Percentiles rank a stretch among this genome's conserved stretches.
phyloP scores from a whole-genome alignment of 768 basidiomycete species.

The Termitomyces bulborhizus region DNA sequence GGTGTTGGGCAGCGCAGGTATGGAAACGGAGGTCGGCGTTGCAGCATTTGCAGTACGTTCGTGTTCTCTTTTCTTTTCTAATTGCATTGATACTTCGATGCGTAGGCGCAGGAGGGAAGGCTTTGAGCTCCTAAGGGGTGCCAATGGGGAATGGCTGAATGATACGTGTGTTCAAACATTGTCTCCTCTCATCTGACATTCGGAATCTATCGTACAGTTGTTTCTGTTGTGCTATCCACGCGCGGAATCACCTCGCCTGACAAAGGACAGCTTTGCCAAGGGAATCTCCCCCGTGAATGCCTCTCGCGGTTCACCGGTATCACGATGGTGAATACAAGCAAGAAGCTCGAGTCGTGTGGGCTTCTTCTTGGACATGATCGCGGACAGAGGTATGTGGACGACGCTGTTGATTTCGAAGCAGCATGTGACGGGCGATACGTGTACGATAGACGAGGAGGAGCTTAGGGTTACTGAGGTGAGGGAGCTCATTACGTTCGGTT shows the following conservation, averaged over 20 bases:
- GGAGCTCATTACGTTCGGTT: slow-evolving; percentile 81
- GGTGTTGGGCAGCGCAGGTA: too few species aligned
- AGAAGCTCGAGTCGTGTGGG: slow-evolving; percentile 84
- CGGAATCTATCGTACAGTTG: too few species aligned
- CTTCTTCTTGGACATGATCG: slow-evolving; percentile 73
- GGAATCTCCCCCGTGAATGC: slow-evolving; percentile 66
- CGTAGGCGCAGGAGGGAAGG: too few species aligned
- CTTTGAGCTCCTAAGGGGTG: too few species aligned
- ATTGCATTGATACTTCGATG: too few species aligned
- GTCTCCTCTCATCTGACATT: too few species aligned
- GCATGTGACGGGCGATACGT: slow-evolving; percentile 82
- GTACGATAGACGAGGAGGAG: slow-evolving; percentile 88
- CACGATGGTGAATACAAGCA: slow-evolving; percentile 69
- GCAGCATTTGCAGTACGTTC: too few species aligned
- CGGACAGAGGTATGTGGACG: slow-evolving; percentile 42
- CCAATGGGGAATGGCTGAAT: too few species aligned
- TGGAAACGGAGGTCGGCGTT: too few species aligned
- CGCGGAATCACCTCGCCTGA: not conserved
- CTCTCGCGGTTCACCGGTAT: slow-evolving; percentile 73
- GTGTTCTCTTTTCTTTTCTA: too few species aligned
- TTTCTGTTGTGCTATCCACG: too few species aligned
- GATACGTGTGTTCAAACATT: too few species aligned
- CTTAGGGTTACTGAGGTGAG: slow-evolving; percentile 82
- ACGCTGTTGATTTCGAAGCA: slow-evolving; percentile 86
- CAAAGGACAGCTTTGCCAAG: slow-evolving; percentile 40